A percentile compares a stretch with the other conserved stretches of the same genome.
phyloP scores from a whole-genome alignment of 2,329 filamentous ascomycete genomes.

The Pseudophaeomoniella oleicola region DNA sequence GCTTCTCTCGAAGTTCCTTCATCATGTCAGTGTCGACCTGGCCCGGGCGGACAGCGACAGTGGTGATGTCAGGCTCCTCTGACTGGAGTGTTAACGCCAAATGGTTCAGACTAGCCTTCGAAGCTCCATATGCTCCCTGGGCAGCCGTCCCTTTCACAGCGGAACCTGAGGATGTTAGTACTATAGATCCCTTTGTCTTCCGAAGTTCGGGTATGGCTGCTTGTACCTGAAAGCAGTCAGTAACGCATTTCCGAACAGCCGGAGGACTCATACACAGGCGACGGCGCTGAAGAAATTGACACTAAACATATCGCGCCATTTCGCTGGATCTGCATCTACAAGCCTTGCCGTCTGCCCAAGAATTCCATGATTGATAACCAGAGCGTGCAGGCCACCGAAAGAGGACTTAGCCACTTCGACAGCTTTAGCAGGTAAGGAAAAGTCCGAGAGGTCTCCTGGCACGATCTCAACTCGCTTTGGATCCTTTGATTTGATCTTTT shows the following conservation, averaged over 20 bases:
- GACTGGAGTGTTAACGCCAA: slow-evolving; percentile 55
- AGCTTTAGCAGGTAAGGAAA: slow-evolving; percentile 41
- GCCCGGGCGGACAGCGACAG: slow-evolving; percentile 61
- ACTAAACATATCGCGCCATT: slow-evolving; percentile 65
- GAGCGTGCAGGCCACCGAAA: slow-evolving; percentile 62
- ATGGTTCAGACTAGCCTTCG: slow-evolving; percentile 74
- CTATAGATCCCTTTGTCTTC: slow-evolving; percentile 51
- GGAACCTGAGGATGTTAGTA: slow-evolving; percentile 72
- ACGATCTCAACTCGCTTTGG: slow-evolving; percentile 40
- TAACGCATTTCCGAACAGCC: neutral
- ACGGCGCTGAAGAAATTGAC: slow-evolving; percentile 78
- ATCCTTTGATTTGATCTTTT: slow-evolving; percentile 38
- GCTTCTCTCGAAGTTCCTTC: slow-evolving; percentile 59
- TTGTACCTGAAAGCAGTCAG: slow-evolving; percentile 40
- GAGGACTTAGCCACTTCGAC: slow-evolving; percentile 49
- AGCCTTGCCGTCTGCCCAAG: slow-evolving; percentile 63
- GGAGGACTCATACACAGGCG: slow-evolving; percentile 46
- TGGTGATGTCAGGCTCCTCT: slow-evolving; percentile 65
- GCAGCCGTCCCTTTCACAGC: slow-evolving; percentile 49
- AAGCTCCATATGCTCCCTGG: slow-evolving; percentile 71
- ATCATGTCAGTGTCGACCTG: slow-evolving; percentile 88
- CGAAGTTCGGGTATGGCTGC: slow-evolving; percentile 56
- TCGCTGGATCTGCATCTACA: slow-evolving; percentile 49
- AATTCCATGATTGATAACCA: slow-evolving; percentile 80
- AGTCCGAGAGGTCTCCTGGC: slow-evolving; percentile 42